Percentiles rank a stretch among this genome's conserved stretches.
Evolutionary conservation across 345 rosid species (phyloP).

Genomic region (Stellera chamaejasme): DNA sequence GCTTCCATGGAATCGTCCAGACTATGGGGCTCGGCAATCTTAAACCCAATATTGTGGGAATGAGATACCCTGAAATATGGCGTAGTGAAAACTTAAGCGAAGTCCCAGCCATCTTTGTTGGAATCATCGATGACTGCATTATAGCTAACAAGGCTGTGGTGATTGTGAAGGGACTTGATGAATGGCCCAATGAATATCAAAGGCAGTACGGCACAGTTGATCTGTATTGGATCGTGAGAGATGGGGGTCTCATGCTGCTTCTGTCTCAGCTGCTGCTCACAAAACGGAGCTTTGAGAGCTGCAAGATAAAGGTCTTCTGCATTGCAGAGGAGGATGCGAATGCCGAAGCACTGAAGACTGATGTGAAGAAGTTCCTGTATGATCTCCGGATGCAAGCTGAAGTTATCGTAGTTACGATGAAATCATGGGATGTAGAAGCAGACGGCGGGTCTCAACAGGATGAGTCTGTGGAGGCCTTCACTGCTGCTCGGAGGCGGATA

Average conservation of each 20-base stretch:
- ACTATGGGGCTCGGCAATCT: slow-evolving; percentile 97
- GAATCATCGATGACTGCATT: slow-evolving; percentile 83
- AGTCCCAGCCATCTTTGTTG: slow-evolving; percentile 80
- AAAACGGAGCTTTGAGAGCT: slow-evolving; percentile 88
- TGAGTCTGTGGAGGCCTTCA: slow-evolving; percentile 60
- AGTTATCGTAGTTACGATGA: slow-evolving; percentile 85
- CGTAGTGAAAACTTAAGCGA: slow-evolving; percentile 78
- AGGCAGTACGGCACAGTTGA: slow-evolving; percentile 86
- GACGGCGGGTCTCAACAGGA: slow-evolving; percentile 59
- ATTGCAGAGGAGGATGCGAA: slow-evolving; percentile 87
- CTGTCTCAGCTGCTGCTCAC: slow-evolving; percentile 95
- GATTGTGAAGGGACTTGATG: slow-evolving; percentile 88
- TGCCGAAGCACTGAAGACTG: slow-evolving; percentile 80
- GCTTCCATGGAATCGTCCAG: slow-evolving; percentile 87
- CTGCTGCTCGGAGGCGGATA: slow-evolving; percentile 60
- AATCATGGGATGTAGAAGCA: slow-evolving; percentile 62
- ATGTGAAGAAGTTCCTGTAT: slow-evolving; percentile 82
- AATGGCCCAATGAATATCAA: slow-evolving; percentile 94
- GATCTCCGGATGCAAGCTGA: slow-evolving; percentile 97
- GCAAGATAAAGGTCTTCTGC: slow-evolving; percentile 89
- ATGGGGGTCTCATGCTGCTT: slow-evolving; percentile 94
- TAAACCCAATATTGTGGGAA: slow-evolving; percentile 87
- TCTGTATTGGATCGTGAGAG: slow-evolving; percentile 89
- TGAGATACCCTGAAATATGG: slow-evolving; percentile 97
- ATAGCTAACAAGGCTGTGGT: slow-evolving; percentile 97